Evolutionary conservation across 2,329 filamentous ascomycete species (phyloP).

Genomic region (Cladophialophora exuberans): DNA sequence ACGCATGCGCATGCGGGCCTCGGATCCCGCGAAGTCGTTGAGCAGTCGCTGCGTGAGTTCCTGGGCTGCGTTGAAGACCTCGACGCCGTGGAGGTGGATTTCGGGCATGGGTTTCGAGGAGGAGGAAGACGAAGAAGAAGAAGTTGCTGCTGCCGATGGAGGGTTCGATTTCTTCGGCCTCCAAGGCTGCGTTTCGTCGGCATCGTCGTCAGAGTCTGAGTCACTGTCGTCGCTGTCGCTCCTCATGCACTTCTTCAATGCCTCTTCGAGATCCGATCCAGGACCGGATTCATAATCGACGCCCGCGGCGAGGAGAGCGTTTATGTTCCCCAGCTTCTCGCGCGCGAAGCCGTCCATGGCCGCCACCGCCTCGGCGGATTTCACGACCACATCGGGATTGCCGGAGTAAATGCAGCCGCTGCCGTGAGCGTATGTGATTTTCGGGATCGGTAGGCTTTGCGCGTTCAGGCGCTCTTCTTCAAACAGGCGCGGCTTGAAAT

Average conservation of each 20-base stretch:
- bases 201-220: too few relatives aligned
- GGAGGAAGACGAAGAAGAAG: too few relatives aligned
- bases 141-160: too few relatives aligned
- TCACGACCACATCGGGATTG: conserved; percentile 16
- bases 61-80: too few relatives aligned
- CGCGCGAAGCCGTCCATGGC: conserved; percentile 16
- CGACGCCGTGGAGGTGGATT: too few relatives aligned
- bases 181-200: too few relatives aligned
- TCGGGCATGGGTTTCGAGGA: too few relatives aligned
- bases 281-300: neutral
- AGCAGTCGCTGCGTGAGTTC: neutral
- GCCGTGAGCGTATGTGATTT: conserved; percentile 18
- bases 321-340: conserved; percentile 10
- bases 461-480: neutral
- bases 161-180: too few relatives aligned
- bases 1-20: neutral
- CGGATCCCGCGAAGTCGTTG: neutral
- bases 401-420: conserved; percentile 16
- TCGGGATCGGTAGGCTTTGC: conserved; percentile 1
- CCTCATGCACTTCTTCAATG: too few relatives aligned
- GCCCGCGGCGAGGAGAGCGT: conserved; percentile 5
- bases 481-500: too few relatives aligned
- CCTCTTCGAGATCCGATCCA: neutral
- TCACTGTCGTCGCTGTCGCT: too few relatives aligned
- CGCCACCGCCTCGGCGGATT: conserved; percentile 3